Evolutionary conservation across 2,329 filamentous ascomycete genomes (phyloP).

Genomic region (Aspergillus costaricaensis): DNA sequence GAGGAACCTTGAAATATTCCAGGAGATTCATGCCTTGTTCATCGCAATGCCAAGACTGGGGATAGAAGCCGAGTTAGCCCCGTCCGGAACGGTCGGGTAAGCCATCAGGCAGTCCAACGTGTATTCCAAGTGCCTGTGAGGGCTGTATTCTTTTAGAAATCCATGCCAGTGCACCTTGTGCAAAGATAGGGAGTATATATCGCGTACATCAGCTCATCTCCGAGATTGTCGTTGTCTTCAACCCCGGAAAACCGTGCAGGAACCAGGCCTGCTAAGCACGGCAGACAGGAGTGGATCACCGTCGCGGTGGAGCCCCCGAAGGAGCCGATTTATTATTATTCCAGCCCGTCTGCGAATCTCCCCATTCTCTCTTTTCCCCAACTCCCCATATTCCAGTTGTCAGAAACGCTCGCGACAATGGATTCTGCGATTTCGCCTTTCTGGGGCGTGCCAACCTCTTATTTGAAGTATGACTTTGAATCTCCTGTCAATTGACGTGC

Average conservation of each 20-base stretch:
- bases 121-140: not conserved
- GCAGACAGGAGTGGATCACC: no score
- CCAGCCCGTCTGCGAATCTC: not conserved
- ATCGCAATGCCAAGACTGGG: no score
- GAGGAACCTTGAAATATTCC: no score
- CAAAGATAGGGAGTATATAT: no score
- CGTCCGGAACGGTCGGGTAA: not conserved
- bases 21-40: no score
- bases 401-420: not conserved
- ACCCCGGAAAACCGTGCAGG: no score
- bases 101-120: not conserved
- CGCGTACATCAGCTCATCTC: no score
- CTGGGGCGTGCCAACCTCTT: slow-evolving; percentile 33
- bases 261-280: no score
- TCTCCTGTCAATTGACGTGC: no score
- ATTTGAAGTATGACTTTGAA: slow-evolving; percentile 28
- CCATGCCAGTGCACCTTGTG: no score
- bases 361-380: not conserved
- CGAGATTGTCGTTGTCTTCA: no score
- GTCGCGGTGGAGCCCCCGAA: not conserved
- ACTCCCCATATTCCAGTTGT: not conserved
- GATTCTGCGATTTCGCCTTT: slow-evolving; percentile 16
- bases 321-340: not conserved
- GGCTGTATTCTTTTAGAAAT: fast-evolving
- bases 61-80: not conserved